Conservation (phyloP, 495 filamentous ascomycete genomes). For the Tuber microsphaerosporum region DNA sequence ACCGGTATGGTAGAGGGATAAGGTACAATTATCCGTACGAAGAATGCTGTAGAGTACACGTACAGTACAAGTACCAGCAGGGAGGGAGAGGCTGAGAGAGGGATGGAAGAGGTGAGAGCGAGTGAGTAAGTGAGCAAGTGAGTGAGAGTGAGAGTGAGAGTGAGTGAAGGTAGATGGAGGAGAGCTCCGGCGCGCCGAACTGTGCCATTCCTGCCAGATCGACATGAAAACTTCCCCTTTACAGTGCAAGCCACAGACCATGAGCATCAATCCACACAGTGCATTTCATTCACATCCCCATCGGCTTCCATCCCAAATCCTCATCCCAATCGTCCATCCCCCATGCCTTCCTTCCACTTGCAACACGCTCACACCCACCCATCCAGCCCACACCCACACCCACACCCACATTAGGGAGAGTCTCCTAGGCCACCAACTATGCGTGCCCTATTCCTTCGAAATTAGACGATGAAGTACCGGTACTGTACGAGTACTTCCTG, state of each 20-base stretch:
- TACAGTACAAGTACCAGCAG: background rate
- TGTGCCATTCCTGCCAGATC: conserved; percentile 17
- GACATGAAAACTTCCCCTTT: conserved; percentile 31
- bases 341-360: background rate
- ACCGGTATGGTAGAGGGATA: background rate
- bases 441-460: conserved; percentile 1
- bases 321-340: conserved; percentile 33
- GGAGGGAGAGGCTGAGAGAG: background rate
- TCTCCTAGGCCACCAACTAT: background rate
- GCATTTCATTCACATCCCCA: conserved; percentile 33
- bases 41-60: no score
- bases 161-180: background rate
- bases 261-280: conserved; percentile 19
- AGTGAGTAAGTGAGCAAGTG: background rate
- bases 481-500: no score
- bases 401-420: background rate
- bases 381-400: conserved; percentile 4
- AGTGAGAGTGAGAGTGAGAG: conserved; percentile 1
- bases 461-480: conserved; percentile 1
- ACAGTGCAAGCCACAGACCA: conserved; percentile 22
- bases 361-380: background rate
- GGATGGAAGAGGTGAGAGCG: background rate
- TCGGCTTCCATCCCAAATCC: conserved; percentile 37
- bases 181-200: background rate
- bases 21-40: background rate